Evolutionary conservation across 345 rosid species (phyloP).

Genomic region (Salix arbutifolia): DNA sequence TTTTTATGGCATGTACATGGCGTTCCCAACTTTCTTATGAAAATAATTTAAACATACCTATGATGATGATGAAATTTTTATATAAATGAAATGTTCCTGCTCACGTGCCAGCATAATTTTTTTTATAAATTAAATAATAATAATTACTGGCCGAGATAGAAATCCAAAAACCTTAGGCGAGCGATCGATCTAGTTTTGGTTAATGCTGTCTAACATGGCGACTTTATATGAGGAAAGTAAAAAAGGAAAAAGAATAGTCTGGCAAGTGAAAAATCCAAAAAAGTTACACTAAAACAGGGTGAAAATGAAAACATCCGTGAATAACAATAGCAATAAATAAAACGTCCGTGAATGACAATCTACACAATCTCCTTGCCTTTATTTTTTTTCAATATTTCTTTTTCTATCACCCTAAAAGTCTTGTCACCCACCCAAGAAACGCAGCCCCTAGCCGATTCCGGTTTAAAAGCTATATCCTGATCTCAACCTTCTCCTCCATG

Average conservation of each 20-base stretch:
- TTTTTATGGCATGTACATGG: too few relatives aligned
- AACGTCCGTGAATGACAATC: slow-evolving; percentile 6
- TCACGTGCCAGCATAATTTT: too few relatives aligned
- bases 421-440: slow-evolving; percentile 59
- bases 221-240: neutral
- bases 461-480: slow-evolving; percentile 4
- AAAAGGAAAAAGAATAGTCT: neutral
- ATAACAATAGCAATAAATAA: slow-evolving; percentile 10
- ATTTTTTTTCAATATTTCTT: slow-evolving; percentile 37
- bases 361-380: slow-evolving; percentile 31
- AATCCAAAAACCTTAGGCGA: too few relatives aligned
- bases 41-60: too few relatives aligned
- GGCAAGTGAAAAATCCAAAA: slow-evolving; percentile 12
- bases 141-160: too few relatives aligned
- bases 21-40: too few relatives aligned
- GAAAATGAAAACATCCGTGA: slow-evolving; percentile 26
- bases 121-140: too few relatives aligned
- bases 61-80: too few relatives aligned
- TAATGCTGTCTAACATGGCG: too few relatives aligned
- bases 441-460: slow-evolving; percentile 49
- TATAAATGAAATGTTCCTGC: too few relatives aligned
- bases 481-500: slow-evolving; percentile 11
- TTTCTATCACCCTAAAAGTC: slow-evolving; percentile 42
- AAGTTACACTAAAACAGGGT: slow-evolving; percentile 1
- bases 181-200: too few relatives aligned